Evolutionary conservation across 1,284 basidiomycete genomes (phyloP), one percentile per base, ranked within the genome.

Genomic region (Tilletia indica): DNA sequence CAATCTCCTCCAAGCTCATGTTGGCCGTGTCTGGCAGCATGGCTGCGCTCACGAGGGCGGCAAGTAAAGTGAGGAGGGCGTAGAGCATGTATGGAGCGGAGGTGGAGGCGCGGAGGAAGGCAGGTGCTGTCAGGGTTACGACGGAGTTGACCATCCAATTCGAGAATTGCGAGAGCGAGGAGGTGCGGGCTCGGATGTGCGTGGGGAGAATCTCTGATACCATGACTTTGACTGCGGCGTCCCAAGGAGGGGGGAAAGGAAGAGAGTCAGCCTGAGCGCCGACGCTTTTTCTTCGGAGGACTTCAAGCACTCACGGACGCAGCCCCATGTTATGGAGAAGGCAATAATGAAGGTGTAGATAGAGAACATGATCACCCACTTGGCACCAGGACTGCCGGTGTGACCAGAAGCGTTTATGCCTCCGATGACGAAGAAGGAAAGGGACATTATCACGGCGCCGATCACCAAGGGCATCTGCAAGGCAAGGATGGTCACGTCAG

Each of bases 311-410:
- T 64, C 61, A 64, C 61, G 36, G 36, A 64, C 61, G 36, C 61
- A 64, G 8, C 61, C 61, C 61, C 61, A 64, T 3, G 61, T 64
- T 19, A 64, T n/a, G 34, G 61, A 64, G 14, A 64, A 64, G 5
- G 61, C 61, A 36, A 25, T 42, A 36, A 42, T 64, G 34, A 64
- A 64, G 36, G 38, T 64, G 34, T 64, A 64, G 61, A 64, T 64
- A 6, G 61, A 25, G 36, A 64, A 64, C 61, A 64, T 64, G 61
- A 64, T 64, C 36, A 64, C 61, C 61, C 61, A 64, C 61, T 64
- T 64, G 4, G 39, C 61, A 5, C 61, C 61, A 11, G 61, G 61
- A 39, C 36, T 42, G 14, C 34, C 19, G 34, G 36, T 38, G 12
- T 64, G 61, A 12, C 61, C 61, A 36, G 61, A 11, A 8, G 61